Evolutionary conservation across 768 basidiomycete genomes (phyloP).

Genomic region (Tricholoma flavovirens): DNA sequence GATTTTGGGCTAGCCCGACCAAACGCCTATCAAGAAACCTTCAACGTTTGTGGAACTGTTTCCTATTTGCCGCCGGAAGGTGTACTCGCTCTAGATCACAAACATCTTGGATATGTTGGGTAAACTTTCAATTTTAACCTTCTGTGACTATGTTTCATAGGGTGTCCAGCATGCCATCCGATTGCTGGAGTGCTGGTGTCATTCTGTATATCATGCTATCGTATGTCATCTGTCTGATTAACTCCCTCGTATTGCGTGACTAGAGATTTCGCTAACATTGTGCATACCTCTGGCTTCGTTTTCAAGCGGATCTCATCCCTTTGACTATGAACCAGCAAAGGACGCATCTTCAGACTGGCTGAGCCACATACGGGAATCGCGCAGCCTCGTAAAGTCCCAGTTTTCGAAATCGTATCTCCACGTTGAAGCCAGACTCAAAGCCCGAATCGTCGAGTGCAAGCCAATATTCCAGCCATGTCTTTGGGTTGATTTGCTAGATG

Average conservation of each 20-base stretch:
- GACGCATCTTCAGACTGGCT: constrained; percentile 33
- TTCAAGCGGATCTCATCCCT: constrained; percentile 67
- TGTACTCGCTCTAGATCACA: constrained; percentile 70
- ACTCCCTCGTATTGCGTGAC: background rate
- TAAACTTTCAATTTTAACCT: constrained; percentile 11
- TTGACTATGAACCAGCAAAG: constrained; percentile 50
- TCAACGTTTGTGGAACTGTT: constrained; percentile 85
- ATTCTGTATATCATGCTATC: constrained; percentile 79
- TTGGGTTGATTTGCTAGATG: constrained; percentile 56
- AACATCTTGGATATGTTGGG: constrained; percentile 63
- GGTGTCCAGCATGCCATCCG: constrained; percentile 67
- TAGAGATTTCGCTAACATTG: background rate
- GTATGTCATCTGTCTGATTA: constrained; percentile 39
- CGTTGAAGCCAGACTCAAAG: constrained; percentile 59
- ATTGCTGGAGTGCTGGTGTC: constrained; percentile 86
- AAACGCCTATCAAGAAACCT: constrained; percentile 73
- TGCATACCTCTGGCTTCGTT: background rate
- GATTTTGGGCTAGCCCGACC: constrained; percentile 84
- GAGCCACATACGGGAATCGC: constrained; percentile 30
- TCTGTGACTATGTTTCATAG: background rate
- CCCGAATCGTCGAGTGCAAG: constrained; percentile 59
- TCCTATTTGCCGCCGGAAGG: constrained; percentile 85
- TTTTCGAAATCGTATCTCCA: constrained; percentile 38
- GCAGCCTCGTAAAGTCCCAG: constrained; percentile 22
- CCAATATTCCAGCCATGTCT: constrained; percentile 48